Evolutionary conservation across 345 rosid species (phyloP).

Genomic region (Lumnitzera racemosa): DNA sequence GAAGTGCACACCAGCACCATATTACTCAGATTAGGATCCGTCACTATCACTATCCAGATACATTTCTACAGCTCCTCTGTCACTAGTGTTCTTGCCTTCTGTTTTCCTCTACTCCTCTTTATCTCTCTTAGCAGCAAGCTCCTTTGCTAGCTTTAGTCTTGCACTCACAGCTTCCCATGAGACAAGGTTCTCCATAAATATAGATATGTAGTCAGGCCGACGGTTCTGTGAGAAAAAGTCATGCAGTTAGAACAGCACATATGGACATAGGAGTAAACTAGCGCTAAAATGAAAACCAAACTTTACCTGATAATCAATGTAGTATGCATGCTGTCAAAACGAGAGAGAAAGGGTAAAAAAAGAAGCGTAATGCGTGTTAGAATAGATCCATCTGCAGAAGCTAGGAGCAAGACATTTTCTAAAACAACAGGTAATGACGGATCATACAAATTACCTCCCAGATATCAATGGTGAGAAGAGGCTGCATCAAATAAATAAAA

Average conservation of each 20-base stretch:
- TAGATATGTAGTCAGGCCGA: conserved; percentile 56
- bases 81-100: conserved; percentile 19
- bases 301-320: conserved; percentile 83
- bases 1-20: too few relatives aligned
- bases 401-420: too few relatives aligned
- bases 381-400: too few relatives aligned
- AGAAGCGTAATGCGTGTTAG: neutral
- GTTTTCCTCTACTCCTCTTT: conserved; percentile 43
- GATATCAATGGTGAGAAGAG: conserved; percentile 83
- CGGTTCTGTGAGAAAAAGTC: conserved; percentile 36
- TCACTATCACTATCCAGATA: conserved; percentile 30
- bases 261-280: too few relatives aligned
- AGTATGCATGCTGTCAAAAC: conserved; percentile 78
- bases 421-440: neutral
- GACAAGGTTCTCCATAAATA: conserved; percentile 71
- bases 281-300: neutral
- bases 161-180: conserved; percentile 82
- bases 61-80: conserved; percentile 20
- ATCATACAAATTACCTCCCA: conserved; percentile 69
- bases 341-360: neutral
- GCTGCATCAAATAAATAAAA: conserved; percentile 46
- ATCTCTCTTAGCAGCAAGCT: conserved; percentile 49
- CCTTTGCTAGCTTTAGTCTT: conserved; percentile 68
- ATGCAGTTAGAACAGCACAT: too few relatives aligned
- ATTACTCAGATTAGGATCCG: conserved; percentile 40